A percentile compares a stretch with the other conserved stretches of the same genome.
These are phyloP conservation scores for Ceratocystis ficicola DNA, from an alignment of 2,329 filamentous ascomycete species.

Conservation along the genomic window DNA sequence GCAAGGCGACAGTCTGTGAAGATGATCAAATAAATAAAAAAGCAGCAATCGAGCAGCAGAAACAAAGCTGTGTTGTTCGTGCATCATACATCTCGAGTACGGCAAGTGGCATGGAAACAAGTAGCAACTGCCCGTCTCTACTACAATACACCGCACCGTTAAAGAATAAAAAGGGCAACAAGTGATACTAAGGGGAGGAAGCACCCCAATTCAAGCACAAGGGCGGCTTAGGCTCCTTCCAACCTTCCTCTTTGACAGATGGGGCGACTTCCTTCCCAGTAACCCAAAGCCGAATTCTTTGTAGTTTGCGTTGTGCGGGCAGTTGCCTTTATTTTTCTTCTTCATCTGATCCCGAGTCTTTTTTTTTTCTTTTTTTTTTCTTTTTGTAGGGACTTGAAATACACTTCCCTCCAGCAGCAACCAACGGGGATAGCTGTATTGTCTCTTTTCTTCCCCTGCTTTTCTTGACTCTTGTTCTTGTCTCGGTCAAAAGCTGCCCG, in stretches of 20 bases:
- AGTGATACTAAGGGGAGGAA: constrained; percentile 1
- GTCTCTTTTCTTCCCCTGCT: not conserved
- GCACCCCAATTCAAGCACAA: not conserved
- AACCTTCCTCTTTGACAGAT: not conserved
- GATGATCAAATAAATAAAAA: too few species aligned
- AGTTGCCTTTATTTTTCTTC: constrained; percentile 6
- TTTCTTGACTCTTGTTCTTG: not conserved
- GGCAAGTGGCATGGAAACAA: not conserved
- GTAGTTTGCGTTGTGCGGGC: not conserved
- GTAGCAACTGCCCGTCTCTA: not conserved
- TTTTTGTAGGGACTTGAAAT: not conserved
- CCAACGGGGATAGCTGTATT: not conserved
- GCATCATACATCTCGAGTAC: not conserved
- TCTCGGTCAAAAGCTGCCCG: not conserved
- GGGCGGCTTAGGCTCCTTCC: not conserved
- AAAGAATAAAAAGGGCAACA: not conserved
- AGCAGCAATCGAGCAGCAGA: not conserved
- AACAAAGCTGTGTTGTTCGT: not conserved
- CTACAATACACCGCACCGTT: not conserved
- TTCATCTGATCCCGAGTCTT: constrained; percentile 4
- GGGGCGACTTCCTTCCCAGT: not conserved
- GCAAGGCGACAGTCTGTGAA: too few species aligned
- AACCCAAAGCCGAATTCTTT: not conserved
- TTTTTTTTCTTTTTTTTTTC: too few species aligned
- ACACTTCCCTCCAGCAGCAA: not conserved